Evolutionary conservation across 441 rosid species (phyloP).

Genomic region (Cnidoscolus chayamansa): DNA sequence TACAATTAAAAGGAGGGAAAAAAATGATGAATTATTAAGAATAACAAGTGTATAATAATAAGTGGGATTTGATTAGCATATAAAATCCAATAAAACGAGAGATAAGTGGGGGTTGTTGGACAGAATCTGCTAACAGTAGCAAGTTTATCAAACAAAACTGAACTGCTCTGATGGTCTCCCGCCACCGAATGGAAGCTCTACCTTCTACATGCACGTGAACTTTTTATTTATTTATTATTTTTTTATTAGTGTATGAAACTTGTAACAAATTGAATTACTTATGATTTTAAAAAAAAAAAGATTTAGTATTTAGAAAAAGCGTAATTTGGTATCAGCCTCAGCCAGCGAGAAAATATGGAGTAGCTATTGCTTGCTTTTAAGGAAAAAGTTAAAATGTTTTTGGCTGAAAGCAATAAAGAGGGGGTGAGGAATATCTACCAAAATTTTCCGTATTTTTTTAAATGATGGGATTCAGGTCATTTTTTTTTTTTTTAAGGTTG

Average conservation of each 20-base stretch:
- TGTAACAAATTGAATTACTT: no score
- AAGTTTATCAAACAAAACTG: neutral
- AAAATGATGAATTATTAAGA: neutral
- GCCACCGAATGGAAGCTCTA: neutral
- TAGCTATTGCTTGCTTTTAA: neutral
- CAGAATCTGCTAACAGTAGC: slow-evolving; percentile 1
- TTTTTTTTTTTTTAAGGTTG: no score
- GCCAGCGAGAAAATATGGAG: no score
- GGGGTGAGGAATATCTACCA: neutral
- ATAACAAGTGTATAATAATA: neutral
- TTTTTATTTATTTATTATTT: neutral
- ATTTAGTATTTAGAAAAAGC: no score
- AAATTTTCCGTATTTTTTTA: no score
- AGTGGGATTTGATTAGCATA: neutral
- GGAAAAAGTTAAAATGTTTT: neutral
- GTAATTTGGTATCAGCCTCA: no score
- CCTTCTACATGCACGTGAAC: slow-evolving; percentile 17
- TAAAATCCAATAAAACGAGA: neutral
- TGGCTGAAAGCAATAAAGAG: neutral
- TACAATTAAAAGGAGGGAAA: neutral
- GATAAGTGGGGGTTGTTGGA: slow-evolving; percentile 11
- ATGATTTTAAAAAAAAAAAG: no score
- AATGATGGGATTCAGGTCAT: no score
- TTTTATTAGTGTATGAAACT: neutral
- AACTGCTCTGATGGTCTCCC: slow-evolving; percentile 9